These are phyloP conservation scores for Rhynchosporium secalis DNA, from an alignment of 2,329 filamentous ascomycete species.

Conservation along the genomic window DNA sequence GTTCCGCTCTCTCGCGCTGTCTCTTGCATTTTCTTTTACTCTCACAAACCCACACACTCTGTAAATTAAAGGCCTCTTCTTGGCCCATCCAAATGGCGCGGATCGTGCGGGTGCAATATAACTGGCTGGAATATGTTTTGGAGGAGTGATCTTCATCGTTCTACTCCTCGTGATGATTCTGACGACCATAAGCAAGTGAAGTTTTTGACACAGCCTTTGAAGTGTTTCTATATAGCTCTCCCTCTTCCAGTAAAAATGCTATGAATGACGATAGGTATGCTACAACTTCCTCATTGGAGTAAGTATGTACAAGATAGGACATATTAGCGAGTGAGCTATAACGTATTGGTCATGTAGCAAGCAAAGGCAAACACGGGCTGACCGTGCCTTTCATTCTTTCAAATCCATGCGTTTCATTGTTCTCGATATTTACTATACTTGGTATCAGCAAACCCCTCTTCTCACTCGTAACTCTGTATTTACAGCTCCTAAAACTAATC, in stretches of 20 bases:
- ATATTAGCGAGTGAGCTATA: background rate
- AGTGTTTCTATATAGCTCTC: too few species aligned
- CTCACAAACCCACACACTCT: conserved; percentile 7
- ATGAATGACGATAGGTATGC: too few species aligned
- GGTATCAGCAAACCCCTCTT: background rate
- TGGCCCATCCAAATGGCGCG: conserved; percentile 17
- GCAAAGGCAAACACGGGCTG: too few species aligned
- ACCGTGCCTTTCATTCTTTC: too few species aligned
- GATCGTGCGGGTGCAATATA: conserved; percentile 1
- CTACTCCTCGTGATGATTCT: background rate
- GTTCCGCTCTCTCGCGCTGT: background rate
- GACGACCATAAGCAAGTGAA: too few species aligned
- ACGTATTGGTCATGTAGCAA: background rate
- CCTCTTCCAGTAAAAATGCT: too few species aligned
- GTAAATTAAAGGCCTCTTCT: conserved; percentile 18
- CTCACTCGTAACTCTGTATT: too few species aligned
- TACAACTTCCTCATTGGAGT: background rate
- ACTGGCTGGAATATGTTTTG: background rate
- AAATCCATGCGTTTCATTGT: background rate
- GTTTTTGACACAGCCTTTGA: too few species aligned
- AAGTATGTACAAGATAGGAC: conserved; percentile 4
- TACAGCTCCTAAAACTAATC: too few species aligned
- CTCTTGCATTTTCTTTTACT: background rate
- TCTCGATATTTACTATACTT: too few species aligned
- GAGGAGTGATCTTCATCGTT: background rate